These are phyloP conservation scores for Fusarium pseudograminearum DNA, from an alignment of 2,329 filamentous ascomycete species.

Conservation along the genomic window DNA sequence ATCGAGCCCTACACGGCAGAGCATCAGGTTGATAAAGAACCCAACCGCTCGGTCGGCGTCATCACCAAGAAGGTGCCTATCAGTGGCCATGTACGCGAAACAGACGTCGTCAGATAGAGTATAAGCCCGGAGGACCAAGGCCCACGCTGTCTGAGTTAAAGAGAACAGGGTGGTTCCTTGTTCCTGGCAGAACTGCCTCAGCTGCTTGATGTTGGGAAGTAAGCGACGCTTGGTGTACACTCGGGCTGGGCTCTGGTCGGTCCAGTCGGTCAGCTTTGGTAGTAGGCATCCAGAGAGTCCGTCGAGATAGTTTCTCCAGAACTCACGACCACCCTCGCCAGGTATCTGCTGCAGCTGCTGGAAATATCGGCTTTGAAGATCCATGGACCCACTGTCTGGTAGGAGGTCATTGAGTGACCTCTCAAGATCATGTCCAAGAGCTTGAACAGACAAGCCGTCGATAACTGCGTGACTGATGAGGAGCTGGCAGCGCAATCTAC, in stretches of 20 bases:
- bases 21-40: slow-evolving; percentile 13
- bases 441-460: slow-evolving; percentile 3
- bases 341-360: background rate
- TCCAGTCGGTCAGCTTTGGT: background rate
- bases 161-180: slow-evolving; percentile 8
- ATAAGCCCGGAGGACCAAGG: slow-evolving; percentile 6
- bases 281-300: slow-evolving; percentile 1
- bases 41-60: slow-evolving; percentile 14
- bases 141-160: slow-evolving; percentile 8
- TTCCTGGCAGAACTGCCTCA: slow-evolving; percentile 11
- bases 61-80: slow-evolving; percentile 13
- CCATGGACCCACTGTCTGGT: background rate
- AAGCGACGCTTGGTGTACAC: background rate
- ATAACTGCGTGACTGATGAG: slow-evolving; percentile 17
- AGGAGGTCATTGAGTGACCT: background rate
- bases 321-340: background rate
- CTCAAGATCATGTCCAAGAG: slow-evolving; percentile 1
- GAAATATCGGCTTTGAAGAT: background rate
- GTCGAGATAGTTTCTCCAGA: background rate
- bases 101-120: slow-evolving; percentile 9
- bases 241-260: background rate
- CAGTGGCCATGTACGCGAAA: slow-evolving; percentile 19
- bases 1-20: background rate
- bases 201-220: slow-evolving; percentile 2
- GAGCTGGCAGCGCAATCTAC: slow-evolving; percentile 13